Evolutionary conservation across 2,329 filamentous ascomycete species (phyloP).

Genomic region (Pseudocercospora pini-densiflorae): DNA sequence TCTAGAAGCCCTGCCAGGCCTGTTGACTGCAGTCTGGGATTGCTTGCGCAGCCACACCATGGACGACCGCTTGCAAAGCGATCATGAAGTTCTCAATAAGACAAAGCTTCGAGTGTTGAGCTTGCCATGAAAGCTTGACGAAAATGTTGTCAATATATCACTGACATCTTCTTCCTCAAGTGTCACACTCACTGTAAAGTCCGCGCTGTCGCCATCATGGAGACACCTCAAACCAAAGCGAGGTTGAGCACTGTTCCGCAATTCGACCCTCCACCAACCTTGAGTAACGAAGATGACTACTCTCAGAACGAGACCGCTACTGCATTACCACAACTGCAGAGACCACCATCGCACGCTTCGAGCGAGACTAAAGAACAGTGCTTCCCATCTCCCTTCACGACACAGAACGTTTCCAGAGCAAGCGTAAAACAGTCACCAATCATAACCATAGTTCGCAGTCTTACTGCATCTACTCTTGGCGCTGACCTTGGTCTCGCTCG

Average conservation of each 20-base stretch:
- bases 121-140: not conserved
- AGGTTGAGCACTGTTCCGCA: not conserved
- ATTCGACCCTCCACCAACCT: not conserved
- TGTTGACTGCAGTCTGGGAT: not conserved
- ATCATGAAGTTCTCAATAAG: too few relatives aligned
- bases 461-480: conserved; percentile 1
- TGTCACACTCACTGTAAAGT: not conserved
- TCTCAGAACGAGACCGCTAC: not conserved
- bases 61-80: too few relatives aligned
- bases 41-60: not conserved
- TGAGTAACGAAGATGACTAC: not conserved
- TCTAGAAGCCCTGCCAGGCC: not conserved
- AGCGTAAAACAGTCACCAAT: not conserved
- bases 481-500: not conserved
- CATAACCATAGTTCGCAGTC: not conserved
- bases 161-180: not conserved
- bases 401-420: not conserved
- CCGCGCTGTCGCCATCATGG: not conserved
- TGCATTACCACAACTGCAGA: not conserved
- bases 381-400: not conserved
- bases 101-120: not conserved
- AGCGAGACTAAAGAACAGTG: not conserved
- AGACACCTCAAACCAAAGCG: not conserved
- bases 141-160: not conserved
- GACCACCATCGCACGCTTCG: not conserved